These are phyloP conservation scores for Colletotrichum tamarilloi DNA, from an alignment of 2,329 filamentous ascomycete species.

Conservation along the genomic window DNA sequence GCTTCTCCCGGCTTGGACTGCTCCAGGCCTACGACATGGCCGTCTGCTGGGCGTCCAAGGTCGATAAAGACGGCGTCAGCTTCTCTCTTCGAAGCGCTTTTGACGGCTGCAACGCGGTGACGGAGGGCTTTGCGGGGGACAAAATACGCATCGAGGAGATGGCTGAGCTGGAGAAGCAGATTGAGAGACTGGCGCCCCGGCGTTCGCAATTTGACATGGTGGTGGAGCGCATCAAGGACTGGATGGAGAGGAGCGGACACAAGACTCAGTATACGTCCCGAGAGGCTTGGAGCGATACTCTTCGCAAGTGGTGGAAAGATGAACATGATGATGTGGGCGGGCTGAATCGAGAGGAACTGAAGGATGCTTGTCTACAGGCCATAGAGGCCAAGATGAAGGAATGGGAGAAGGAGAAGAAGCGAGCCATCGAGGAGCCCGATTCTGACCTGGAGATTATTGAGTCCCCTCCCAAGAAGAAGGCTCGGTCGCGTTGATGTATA, in stretches of 20 bases:
- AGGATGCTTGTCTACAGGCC: not conserved
- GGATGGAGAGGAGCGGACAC: not conserved
- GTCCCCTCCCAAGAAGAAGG: not conserved
- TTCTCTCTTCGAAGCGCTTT: not conserved
- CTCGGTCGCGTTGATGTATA: not conserved
- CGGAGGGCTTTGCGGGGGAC: not conserved
- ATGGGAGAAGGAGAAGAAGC: not conserved
- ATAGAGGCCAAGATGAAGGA: not conserved
- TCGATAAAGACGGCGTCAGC: not conserved
- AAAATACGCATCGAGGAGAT: not conserved
- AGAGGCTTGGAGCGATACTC: not conserved
- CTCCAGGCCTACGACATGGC: constrained; percentile 13
- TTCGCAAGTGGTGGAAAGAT: not conserved
- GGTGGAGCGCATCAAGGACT: not conserved
- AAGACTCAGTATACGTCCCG: not conserved
- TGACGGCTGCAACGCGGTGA: not conserved
- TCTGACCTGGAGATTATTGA: not conserved
- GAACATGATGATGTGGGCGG: not conserved
- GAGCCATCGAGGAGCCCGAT: not conserved
- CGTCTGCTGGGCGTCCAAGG: constrained; percentile 1
- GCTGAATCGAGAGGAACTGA: not conserved
- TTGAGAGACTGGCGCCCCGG: not conserved
- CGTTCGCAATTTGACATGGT: not conserved
- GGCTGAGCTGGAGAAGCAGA: not conserved
- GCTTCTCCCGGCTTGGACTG: not conserved